phyloP scores from a whole-genome alignment of 257 asterid species.

The Nicotiana knightiana region DNA sequence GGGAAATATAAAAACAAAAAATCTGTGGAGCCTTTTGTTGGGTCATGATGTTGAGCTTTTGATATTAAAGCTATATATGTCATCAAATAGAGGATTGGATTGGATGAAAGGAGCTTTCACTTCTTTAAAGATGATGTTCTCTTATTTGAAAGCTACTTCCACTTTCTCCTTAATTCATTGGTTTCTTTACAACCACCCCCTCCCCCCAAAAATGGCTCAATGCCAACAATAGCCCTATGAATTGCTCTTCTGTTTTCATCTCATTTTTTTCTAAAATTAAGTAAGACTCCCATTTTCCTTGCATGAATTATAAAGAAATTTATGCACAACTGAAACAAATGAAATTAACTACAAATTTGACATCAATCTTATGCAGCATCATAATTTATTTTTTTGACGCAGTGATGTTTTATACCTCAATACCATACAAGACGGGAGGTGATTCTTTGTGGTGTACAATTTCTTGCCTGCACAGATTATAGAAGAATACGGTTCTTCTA shows the following conservation, averaged over 20 bases:
- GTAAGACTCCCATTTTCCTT: background rate
- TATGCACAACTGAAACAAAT: background rate
- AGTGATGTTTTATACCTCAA: too few species aligned
- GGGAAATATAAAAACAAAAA: too few species aligned
- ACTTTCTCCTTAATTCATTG: background rate
- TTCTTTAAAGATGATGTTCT: conserved; percentile 6
- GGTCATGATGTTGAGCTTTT: background rate
- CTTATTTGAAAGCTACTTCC: background rate
- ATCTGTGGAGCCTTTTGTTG: background rate
- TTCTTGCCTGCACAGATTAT: too few species aligned
- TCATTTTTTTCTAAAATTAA: too few species aligned
- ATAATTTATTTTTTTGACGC: background rate
- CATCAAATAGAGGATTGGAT: background rate
- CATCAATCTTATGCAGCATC: background rate
- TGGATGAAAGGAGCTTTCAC: background rate
- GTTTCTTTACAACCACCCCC: background rate
- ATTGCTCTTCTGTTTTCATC: background rate
- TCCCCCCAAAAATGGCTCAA: too few species aligned
- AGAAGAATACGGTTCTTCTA: too few species aligned
- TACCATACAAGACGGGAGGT: too few species aligned
- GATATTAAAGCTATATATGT: background rate
- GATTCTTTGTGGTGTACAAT: too few species aligned
- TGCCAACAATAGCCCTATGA: background rate
- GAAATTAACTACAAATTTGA: background rate
- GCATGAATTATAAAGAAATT: background rate